A percentile compares a stretch with the other conserved stretches of the same genome.
Evolutionary conservation across 1,284 basidiomycete species (phyloP).

Genomic region (Sporisorium scitamineum): DNA sequence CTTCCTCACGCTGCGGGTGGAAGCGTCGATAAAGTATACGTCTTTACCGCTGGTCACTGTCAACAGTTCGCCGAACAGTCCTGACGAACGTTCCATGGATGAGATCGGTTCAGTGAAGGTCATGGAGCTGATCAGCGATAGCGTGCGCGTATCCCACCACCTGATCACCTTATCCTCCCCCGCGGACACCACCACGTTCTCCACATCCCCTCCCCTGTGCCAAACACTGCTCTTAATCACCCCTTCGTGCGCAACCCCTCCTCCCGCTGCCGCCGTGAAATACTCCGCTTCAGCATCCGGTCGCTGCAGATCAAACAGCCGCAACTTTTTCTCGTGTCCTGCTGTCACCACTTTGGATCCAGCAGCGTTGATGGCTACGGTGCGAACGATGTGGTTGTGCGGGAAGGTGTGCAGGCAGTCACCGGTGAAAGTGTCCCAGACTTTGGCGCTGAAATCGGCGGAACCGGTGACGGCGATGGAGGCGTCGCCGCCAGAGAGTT

Average conservation of each 20-base stretch:
- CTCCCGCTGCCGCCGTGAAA: constrained; percentile 71
- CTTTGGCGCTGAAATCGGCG: constrained; percentile 97
- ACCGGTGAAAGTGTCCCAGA: constrained; percentile 97
- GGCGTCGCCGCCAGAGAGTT: constrained; percentile 79
- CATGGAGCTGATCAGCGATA: constrained; percentile 78
- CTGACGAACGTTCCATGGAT: constrained; percentile 84
- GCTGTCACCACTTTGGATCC: constrained; percentile 84
- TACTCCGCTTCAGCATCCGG: constrained; percentile 85
- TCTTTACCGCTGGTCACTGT: constrained; percentile 91
- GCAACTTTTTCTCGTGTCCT: constrained; percentile 96
- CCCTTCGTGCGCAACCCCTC: constrained; percentile 77
- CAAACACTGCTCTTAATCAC: constrained; percentile 92
- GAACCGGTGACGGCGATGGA: constrained; percentile 89
- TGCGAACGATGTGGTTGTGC: constrained; percentile 97
- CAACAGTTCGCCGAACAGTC: constrained; percentile 83
- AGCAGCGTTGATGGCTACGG: constrained; percentile 83
- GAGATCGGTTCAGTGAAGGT: constrained; percentile 84
- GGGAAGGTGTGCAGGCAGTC: constrained; percentile 88
- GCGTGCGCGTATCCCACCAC: constrained; percentile 94
- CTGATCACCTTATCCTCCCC: constrained; percentile 89
- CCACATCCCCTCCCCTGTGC: constrained; percentile 75
- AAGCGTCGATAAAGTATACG: constrained; percentile 79
- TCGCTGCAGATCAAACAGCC: constrained; percentile 84
- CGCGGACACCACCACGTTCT: constrained; percentile 81
- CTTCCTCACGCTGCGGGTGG: constrained; percentile 42